Percentiles rank a stretch among this genome's conserved stretches.
phyloP scores from a whole-genome alignment of 2,329 filamentous ascomycete species.

The Phyllosticta citriasiana region DNA sequence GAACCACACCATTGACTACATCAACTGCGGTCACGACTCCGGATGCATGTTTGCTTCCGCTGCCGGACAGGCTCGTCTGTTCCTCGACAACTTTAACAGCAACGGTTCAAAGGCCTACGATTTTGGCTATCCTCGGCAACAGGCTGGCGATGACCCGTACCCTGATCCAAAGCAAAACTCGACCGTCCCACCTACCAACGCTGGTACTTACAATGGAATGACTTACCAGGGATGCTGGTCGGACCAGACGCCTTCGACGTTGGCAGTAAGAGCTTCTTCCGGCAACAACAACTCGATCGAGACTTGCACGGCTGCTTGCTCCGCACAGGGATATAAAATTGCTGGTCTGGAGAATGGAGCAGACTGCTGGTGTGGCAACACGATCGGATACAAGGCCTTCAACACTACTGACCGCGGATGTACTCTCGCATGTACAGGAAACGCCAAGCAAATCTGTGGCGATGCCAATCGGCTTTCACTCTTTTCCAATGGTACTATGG shows the following conservation, averaged over 20 bases:
- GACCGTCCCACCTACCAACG: constrained; percentile 11
- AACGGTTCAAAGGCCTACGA: constrained; percentile 24
- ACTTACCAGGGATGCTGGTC: constrained; percentile 29
- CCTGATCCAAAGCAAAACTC: constrained; percentile 19
- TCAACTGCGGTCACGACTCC: constrained; percentile 25
- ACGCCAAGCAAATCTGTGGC: constrained; percentile 22
- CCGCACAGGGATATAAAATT: constrained; percentile 21
- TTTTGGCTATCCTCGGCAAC: constrained; percentile 26
- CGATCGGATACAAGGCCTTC: constrained; percentile 15
- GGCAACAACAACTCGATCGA: constrained; percentile 21
- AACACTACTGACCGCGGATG: constrained; percentile 24
- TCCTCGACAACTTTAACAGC: constrained; percentile 30
- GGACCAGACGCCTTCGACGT: constrained; percentile 17
- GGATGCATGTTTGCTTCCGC: constrained; percentile 25
- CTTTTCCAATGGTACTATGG: constrained; percentile 19
- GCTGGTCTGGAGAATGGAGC: constrained; percentile 24
- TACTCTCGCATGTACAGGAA: constrained; percentile 20
- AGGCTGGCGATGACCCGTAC: constrained; percentile 23
- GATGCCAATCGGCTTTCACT: constrained; percentile 20
- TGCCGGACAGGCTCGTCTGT: constrained; percentile 27
- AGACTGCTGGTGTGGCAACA: constrained; percentile 26
- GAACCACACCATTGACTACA: constrained; percentile 27
- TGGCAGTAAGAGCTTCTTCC: constrained; percentile 19
- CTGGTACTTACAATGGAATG: constrained; percentile 23
- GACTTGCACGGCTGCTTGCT: constrained; percentile 21